Evolutionary conservation across 495 filamentous ascomycete genomes (phyloP).

Genomic region (Trichocladium antarcticum): DNA sequence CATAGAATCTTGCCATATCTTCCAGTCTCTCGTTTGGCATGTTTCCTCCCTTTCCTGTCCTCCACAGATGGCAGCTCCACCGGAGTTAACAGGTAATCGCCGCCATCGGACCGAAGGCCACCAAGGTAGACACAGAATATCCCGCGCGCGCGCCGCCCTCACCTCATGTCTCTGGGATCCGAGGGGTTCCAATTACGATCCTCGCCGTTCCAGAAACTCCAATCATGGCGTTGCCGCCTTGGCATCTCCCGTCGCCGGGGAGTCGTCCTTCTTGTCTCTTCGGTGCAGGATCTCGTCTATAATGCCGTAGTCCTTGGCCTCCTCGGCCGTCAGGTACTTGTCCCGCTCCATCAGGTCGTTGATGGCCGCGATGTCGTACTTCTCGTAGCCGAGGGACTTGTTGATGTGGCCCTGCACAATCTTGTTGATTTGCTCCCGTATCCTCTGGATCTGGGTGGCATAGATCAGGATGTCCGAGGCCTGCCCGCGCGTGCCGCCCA

Average conservation of each 20-base stretch:
- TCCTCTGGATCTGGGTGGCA: slow-evolving; percentile 87
- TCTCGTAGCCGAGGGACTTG: slow-evolving; percentile 50
- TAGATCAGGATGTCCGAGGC: slow-evolving; percentile 92
- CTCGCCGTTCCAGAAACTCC: background rate
- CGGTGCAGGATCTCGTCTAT: slow-evolving; percentile 73
- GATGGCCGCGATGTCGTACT: slow-evolving; percentile 58
- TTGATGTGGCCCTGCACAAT: slow-evolving; percentile 84
- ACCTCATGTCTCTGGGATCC: background rate
- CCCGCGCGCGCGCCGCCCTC: background rate
- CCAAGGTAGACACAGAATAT: background rate
- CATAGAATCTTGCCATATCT: no score
- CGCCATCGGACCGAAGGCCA: background rate
- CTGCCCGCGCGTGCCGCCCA: slow-evolving; percentile 82
- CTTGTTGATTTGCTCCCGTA: slow-evolving; percentile 74
- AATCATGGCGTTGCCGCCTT: slow-evolving; percentile 18
- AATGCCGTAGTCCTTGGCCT: slow-evolving; percentile 81
- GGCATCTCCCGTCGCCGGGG: slow-evolving; percentile 11
- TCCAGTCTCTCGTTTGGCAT: background rate
- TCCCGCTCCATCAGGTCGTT: slow-evolving; percentile 95
- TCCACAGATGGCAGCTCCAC: background rate
- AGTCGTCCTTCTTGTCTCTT: slow-evolving; percentile 29
- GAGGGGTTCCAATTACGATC: background rate
- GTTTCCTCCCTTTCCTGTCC: background rate
- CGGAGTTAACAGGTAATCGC: background rate
- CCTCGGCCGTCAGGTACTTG: slow-evolving; percentile 80